A percentile compares a stretch with the other conserved stretches of the same genome.
These are phyloP conservation scores for Sphaerobolus stellatus DNA, from an alignment of 1,284 basidiomycete species.

Conservation along the genomic window DNA sequence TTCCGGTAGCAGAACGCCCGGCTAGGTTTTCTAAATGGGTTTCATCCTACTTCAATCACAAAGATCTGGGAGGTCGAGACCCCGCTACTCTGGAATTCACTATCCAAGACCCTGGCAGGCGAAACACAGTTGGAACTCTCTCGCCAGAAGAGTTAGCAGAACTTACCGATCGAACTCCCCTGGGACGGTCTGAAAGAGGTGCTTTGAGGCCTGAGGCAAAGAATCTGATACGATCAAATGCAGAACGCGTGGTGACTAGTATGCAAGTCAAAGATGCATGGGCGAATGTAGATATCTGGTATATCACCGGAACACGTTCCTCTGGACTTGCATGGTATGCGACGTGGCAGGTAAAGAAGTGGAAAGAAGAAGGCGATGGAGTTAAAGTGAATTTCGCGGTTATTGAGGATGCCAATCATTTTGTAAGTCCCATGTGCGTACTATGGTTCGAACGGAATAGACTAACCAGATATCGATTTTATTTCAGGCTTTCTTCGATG, in stretches of 20 bases:
- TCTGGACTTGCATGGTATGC: no score
- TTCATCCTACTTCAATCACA: conserved; percentile 16
- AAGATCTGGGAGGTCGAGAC: conserved; percentile 11
- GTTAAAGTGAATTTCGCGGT: conserved; percentile 11
- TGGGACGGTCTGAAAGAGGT: conserved; percentile 8
- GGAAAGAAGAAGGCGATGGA: background rate
- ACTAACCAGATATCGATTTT: no score
- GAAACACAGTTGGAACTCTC: conserved; percentile 5
- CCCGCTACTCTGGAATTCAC: conserved; percentile 2
- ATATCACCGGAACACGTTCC: no score
- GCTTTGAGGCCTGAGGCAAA: background rate
- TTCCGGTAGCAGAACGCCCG: conserved; percentile 9
- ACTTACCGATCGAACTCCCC: conserved; percentile 7
- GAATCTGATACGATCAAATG: conserved; percentile 9
- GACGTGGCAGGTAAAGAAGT: conserved; percentile 16
- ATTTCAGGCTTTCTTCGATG: no score
- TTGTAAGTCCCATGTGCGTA: no score
- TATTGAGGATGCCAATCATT: conserved; percentile 18
- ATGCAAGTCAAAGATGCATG: conserved; percentile 14
- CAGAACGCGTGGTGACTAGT: conserved; percentile 13
- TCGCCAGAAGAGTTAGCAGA: conserved; percentile 14
- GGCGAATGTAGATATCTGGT: conserved; percentile 15
- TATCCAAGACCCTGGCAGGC: conserved; percentile 6
- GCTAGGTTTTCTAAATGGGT: conserved; percentile 15
- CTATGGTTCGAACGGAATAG: no score